A percentile compares a stretch with the other conserved stretches of the same genome.
These are phyloP conservation scores for Lactarius pseudohatsudake DNA, from an alignment of 768 basidiomycete species.

Conservation along the genomic window DNA sequence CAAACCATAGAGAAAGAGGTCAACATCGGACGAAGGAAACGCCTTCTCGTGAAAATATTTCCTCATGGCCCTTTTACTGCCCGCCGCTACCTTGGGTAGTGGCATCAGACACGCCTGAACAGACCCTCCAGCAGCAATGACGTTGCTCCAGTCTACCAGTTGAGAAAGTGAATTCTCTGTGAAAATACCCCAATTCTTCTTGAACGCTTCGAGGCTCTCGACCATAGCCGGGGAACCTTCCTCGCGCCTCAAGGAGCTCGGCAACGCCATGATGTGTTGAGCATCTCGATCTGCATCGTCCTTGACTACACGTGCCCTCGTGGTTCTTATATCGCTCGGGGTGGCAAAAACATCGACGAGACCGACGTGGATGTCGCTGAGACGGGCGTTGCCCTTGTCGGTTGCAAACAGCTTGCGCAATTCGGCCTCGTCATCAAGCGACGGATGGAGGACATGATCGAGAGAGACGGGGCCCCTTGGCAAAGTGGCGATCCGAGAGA, in stretches of 20 bases:
- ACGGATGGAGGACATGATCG: constrained; percentile 48
- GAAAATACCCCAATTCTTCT: constrained; percentile 63
- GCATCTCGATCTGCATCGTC: constrained; percentile 46
- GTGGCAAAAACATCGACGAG: constrained; percentile 60
- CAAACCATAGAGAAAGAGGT: constrained; percentile 62
- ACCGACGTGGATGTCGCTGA: constrained; percentile 52
- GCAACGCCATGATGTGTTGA: constrained; percentile 56
- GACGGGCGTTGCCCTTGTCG: constrained; percentile 46
- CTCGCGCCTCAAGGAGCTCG: constrained; percentile 43
- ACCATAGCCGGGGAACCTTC: constrained; percentile 54
- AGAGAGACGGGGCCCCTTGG: constrained; percentile 40
- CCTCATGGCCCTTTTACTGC: constrained; percentile 54
- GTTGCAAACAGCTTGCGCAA: constrained; percentile 57
- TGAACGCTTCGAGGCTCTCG: constrained; percentile 53
- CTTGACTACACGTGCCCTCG: constrained; percentile 49
- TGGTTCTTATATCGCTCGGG: constrained; percentile 47
- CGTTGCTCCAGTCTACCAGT: constrained; percentile 60
- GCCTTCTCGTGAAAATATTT: constrained; percentile 56
- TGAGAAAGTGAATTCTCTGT: constrained; percentile 61
- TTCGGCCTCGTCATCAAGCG: constrained; percentile 55
- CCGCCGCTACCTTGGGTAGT: constrained; percentile 47
- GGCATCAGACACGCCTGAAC: constrained; percentile 59
- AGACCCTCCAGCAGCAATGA: constrained; percentile 60
- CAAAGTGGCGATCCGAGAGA: constrained; percentile 32
- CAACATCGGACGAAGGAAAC: constrained; percentile 62